Base-by-base conservation (phyloP, 2,329 filamentous ascomycete genomes). In the Paraphoma chrysanthemicola region DNA sequence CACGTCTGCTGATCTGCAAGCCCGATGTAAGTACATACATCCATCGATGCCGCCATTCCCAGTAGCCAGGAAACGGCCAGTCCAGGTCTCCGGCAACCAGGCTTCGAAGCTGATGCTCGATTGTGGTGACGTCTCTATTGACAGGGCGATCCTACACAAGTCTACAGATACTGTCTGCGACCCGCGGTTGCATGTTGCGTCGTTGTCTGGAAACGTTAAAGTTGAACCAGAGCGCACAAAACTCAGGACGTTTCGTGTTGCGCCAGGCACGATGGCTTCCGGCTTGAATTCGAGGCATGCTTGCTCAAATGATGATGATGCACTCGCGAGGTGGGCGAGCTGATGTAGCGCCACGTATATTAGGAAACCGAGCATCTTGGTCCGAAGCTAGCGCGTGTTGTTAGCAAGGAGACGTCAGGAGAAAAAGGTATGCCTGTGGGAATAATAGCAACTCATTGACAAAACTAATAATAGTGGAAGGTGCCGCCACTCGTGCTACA, bases 1-100 rank as follows among this genome's bases (percentile, higher is more conserved):
- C 2, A 23, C 3, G 5, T 23, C 3, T 23, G 2, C 5, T 5
- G 5, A 23, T 23, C 23, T 23, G 23, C 23, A 23, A 23, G 33
- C 6, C 7, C 33, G 33, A 36, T 36, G 9, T 3, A 14, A 36
- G 6, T 3, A 73, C 77, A 48, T 63, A 78, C 78, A 80, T 17
- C 78, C 79, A 53, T 70, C 68, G 6, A 79, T 64, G 3, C 78
- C 78, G n/a, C 78, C 78, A 56, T 79, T 80, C 1, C 77, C 77
- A 0, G 71, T 77, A 10, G 68, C 71, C 14, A 79, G 59, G 48
- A 79, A 75, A 3, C 78, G 67, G 2, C 77, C 77, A 10, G 66
- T 76, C 77, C 78, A 79, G 23, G 71, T 12, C n/a, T 63, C 59
- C 1, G 61, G 56, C 67, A 62, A 75, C 66, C 76, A 80, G 9